These are phyloP conservation scores for Cryptomeria japonica DNA, from an alignment of 75 land plant species.

Conservation along the genomic window DNA sequence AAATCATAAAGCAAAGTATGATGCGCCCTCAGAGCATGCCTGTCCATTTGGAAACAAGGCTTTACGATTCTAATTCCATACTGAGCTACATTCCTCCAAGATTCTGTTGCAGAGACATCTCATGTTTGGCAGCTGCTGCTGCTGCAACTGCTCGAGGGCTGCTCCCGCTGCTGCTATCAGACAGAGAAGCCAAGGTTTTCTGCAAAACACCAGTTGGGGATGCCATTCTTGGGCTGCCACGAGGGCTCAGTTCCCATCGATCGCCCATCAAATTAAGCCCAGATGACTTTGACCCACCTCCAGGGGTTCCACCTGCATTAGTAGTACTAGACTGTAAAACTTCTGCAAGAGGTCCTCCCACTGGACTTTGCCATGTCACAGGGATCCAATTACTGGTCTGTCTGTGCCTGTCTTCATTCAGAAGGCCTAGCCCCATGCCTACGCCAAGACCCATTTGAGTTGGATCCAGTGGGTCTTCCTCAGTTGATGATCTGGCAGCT, in stretches of 20 bases:
- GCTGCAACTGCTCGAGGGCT: conserved; percentile 25
- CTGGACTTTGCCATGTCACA: conserved; percentile 26
- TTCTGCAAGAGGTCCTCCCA: conserved; percentile 74
- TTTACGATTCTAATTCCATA: not conserved
- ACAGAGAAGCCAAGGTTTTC: conserved; percentile 31
- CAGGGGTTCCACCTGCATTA: conserved; percentile 2
- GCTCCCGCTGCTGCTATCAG: conserved; percentile 56
- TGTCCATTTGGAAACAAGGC: not conserved
- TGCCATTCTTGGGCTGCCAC: conserved; percentile 16
- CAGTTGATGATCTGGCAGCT: conserved; percentile 14
- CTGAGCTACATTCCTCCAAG: not conserved
- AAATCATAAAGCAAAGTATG: not conserved
- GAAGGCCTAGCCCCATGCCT: conserved; percentile 12
- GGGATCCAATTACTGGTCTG: conserved; percentile 21
- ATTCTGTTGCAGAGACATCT: conserved; percentile 1
- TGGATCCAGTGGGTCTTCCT: conserved; percentile 20
- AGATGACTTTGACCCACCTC: conserved; percentile 5
- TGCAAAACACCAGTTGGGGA: conserved; percentile 66
- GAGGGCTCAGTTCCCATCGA: conserved; percentile 33
- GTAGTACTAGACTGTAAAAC: conserved; percentile 45
- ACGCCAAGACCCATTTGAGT: conserved; percentile 48
- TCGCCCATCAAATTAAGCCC: conserved; percentile 46
- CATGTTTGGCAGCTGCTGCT: conserved; percentile 11
- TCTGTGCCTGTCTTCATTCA: not conserved
- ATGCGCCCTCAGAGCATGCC: not conserved